Evolutionary conservation across 2,329 filamentous ascomycete species (phyloP), one percentile per base, ranked within the genome.

Genomic region (Trichoderma atroviride): DNA sequence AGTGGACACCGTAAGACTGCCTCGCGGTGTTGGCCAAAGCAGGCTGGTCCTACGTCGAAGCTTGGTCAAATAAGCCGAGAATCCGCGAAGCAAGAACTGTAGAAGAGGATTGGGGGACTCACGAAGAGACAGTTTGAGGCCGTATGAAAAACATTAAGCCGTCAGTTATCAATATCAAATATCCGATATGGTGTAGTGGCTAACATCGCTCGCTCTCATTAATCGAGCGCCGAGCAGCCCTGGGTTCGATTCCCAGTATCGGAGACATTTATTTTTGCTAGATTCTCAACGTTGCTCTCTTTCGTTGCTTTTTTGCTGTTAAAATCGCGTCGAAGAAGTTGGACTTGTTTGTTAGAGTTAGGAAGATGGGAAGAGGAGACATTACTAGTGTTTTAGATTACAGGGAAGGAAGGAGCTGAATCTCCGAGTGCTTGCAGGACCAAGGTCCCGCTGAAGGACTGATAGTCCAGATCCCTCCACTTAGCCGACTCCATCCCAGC

Each of bases 181-280:
- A 73, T 77, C 76, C 76, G 76, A 74, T 76, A 77, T 78, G 76
- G 76, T 78, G 76, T 78, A 78, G 76, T 78, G 76, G 76, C 76
- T 77, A 78, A 77, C 76, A 78, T 78, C 76, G 76, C 76, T 78
- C 76, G 76, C 69, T 71, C 69, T 71, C 69, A 71, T 57, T 27
- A 0, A 7, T 33, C 24, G 57, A 10, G 68, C 58, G n/a, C 76
- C 76, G 76, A 77, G 76, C 75, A 77, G 76, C 76, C 75, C 76
- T 73, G 76, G 76, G 76, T 78, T 78, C 76, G 76, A 78, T 78
- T 77, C 75, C 76, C 76, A 72, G 75, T 77, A 76, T 73, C 75
- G 75, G 75, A 77, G 75, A 40, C 0, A 1, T 50, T 5, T 35
- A 29, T 19, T 22, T 27, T 5, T 47, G 55, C 55, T 19, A 5